Base-by-base conservation (phyloP, 1,284 basidiomycete genomes). In the Tranzscheliella williamsii region DNA sequence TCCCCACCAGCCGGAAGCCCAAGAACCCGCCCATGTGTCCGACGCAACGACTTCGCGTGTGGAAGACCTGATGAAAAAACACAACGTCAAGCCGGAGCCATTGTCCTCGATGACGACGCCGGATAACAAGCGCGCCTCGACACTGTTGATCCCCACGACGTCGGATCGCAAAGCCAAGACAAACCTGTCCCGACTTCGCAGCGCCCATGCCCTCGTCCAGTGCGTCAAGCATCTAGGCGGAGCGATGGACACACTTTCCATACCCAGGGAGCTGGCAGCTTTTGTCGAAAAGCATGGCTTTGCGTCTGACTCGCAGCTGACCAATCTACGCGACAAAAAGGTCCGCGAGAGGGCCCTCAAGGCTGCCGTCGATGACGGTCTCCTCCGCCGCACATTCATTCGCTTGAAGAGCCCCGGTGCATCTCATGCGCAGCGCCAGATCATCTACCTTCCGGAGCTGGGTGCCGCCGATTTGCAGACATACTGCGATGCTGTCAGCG, bases 201-300 rank as follows among this genome's bases (percentile, higher is more conserved):
- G 47, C 39, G 40, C 43, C 2, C 33, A 48, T 13, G 36, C 56
- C 13, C 54, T 65, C 4, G 62, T 60, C 9, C 37, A 60, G 23
- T 65, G 62, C 30, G 38, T 65, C 16, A 47, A 46, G 17, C 51
- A 65, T 9, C 40, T 43, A 1, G 62, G 56, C 12, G 56, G 62
- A 18, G 56, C 49, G 16, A 52, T 65, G 40, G 62, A 65, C 30
- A 24, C 52, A 20, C 52, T 65, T 4, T 36, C 36, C 22, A 45
- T 65, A 20, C 56, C 55, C 2, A 38, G 48, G 11, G 46, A 38
- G 34, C 51, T 64, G 21, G 21, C 49, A 26, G 29, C 29, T 27
- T 65, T 37, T 38, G 51, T 65, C 20, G 62, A 65, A 35, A 40
- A 34, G 24, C 42, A 53, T 8, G 47, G 51, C 5, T 51, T 51